phyloP scores from a whole-genome alignment of 768 basidiomycete genomes.

The Naematelia encephala region DNA sequence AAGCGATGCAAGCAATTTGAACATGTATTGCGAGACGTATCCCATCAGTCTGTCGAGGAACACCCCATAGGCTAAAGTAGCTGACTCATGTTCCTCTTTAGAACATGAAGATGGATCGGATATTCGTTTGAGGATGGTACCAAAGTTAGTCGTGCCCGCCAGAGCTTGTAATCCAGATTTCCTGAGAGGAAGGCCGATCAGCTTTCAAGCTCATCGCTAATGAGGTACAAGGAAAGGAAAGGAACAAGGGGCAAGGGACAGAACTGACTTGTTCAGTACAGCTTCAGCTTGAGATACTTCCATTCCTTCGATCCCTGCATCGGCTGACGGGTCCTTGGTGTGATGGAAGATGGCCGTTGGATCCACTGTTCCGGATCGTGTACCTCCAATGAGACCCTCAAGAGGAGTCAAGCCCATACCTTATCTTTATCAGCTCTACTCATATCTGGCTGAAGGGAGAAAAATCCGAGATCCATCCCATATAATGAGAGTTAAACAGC shows the following conservation, averaged over 20 bases:
- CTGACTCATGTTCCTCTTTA: slow-evolving; percentile 30
- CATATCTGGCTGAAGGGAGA: too few relatives aligned
- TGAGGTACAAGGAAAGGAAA: not conserved
- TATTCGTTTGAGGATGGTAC: slow-evolving; percentile 57
- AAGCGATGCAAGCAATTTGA: slow-evolving; percentile 59
- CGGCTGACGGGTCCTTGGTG: slow-evolving; percentile 60
- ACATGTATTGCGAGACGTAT: slow-evolving; percentile 68
- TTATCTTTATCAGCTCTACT: too few relatives aligned
- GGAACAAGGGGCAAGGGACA: not conserved
- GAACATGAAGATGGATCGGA: slow-evolving; percentile 52
- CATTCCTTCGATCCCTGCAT: slow-evolving; percentile 50
- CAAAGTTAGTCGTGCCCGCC: slow-evolving; percentile 79
- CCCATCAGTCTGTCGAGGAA: slow-evolving; percentile 72
- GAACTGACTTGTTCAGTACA: slow-evolving; percentile 52
- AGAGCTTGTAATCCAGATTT: slow-evolving; percentile 75
- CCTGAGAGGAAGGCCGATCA: slow-evolving; percentile 41
- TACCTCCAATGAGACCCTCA: slow-evolving; percentile 83
- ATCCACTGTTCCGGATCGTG: slow-evolving; percentile 77
- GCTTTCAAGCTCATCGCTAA: too few relatives aligned
- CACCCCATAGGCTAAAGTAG: slow-evolving; percentile 69
- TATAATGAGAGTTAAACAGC: too few relatives aligned
- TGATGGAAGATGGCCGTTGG: slow-evolving; percentile 86
- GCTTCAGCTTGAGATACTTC: slow-evolving; percentile 53
- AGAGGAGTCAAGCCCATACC: slow-evolving; percentile 85
- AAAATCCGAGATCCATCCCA: too few relatives aligned